These are phyloP conservation scores for Oryza meyeriana DNA, from an alignment of 176 grass and related monocot genomes.

Conservation along the genomic window DNA sequence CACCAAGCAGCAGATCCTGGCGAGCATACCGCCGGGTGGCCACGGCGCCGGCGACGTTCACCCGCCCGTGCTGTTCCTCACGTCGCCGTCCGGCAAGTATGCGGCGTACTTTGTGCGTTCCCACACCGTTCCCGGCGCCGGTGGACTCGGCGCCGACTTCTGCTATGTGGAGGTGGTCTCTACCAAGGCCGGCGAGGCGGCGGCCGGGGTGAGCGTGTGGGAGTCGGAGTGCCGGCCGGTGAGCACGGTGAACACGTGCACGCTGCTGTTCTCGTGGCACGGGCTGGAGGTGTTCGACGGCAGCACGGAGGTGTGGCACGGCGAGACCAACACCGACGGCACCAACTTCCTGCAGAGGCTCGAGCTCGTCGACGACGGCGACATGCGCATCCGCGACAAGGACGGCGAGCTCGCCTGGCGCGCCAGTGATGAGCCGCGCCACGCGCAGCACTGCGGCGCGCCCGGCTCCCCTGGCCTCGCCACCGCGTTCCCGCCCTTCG, in stretches of 20 bases:
- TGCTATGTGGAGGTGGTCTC: conserved; percentile 71
- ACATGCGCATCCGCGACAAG: conserved; percentile 92
- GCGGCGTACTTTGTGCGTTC: conserved; percentile 60
- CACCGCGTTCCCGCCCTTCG: conserved; percentile 59
- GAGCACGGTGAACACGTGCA: conserved; percentile 72
- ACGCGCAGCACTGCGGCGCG: conserved; percentile 64
- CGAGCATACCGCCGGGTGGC: conserved; percentile 42
- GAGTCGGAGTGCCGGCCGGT: conserved; percentile 75
- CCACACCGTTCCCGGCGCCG: conserved; percentile 49
- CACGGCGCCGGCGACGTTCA: background rate
- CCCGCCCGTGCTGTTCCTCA: conserved; percentile 53
- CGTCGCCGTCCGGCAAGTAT: conserved; percentile 68
- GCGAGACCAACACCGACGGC: conserved; percentile 49
- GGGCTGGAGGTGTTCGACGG: conserved; percentile 93
- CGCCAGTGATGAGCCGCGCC: conserved; percentile 59
- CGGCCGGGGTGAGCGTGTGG: conserved; percentile 50
- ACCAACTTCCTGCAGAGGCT: conserved; percentile 66
- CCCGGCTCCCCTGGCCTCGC: conserved; percentile 58
- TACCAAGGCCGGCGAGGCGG: background rate
- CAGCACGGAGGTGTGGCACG: conserved; percentile 61
- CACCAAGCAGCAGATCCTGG: conserved; percentile 82
- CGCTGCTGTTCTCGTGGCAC: conserved; percentile 65
- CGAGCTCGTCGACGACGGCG: conserved; percentile 84
- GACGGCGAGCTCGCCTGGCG: conserved; percentile 84
- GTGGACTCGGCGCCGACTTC: conserved; percentile 81